Percentiles rank a stretch among this genome's conserved stretches.
These are phyloP conservation scores for Colletotrichum scovillei DNA, from an alignment of 2,329 filamentous ascomycete genomes.

Conservation along the genomic window DNA sequence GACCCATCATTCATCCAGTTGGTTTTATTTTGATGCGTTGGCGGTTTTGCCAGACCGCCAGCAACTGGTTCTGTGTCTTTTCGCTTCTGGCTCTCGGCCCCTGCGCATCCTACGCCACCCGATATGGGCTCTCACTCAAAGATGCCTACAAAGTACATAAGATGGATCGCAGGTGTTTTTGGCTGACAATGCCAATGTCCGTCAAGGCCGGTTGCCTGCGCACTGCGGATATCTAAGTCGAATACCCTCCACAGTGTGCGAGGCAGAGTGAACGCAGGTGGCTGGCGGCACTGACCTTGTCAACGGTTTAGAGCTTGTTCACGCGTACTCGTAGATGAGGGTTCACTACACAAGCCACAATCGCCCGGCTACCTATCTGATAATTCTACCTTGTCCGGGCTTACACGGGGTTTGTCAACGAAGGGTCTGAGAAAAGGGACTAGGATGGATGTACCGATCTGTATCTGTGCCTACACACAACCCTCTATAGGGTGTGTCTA, in stretches of 20 bases:
- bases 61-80: neutral
- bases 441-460: neutral
- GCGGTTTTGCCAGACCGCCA: neutral
- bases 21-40: slow-evolving; percentile 26
- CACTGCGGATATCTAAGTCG: too few relatives aligned
- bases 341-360: slow-evolving; percentile 6
- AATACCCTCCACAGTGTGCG: neutral
- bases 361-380: neutral
- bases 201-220: neutral
- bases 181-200: slow-evolving; percentile 2
- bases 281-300: neutral
- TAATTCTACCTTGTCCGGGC: neutral
- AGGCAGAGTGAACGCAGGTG: neutral
- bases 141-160: neutral
- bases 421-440: neutral
- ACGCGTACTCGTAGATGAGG: neutral
- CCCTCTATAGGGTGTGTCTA: neutral
- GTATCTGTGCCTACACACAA: neutral
- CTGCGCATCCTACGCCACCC: neutral
- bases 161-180: slow-evolving; percentile 4
- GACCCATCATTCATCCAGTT: neutral
- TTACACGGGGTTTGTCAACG: neutral
- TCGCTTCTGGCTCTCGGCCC: neutral
- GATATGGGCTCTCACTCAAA: neutral
- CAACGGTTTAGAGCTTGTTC: neutral